phyloP scores from a whole-genome alignment of 805 yeast species.

The Wickerhamiella spandovensis region DNA sequence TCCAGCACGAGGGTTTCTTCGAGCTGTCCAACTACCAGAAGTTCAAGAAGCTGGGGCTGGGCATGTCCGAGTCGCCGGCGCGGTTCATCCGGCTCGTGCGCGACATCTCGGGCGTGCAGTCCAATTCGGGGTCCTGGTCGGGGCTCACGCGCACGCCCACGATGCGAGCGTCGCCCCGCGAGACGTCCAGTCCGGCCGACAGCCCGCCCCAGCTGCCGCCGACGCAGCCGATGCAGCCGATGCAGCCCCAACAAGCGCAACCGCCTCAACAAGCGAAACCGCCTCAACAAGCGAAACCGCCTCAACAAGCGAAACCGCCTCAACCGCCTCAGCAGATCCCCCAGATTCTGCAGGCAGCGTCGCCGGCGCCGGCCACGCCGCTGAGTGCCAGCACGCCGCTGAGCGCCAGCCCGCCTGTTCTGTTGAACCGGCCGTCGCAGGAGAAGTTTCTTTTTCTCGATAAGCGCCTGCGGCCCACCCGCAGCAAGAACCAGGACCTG shows the following conservation, averaged over 20 bases:
- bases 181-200: too few relatives aligned
- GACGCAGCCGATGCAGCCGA: too few relatives aligned
- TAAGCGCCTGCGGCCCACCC: conserved; percentile 23
- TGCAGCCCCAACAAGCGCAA: neutral
- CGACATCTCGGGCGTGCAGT: conserved; percentile 20
- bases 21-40: conserved; percentile 56
- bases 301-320: neutral
- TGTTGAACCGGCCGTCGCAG: conserved; percentile 2
- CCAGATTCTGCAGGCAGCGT: neutral
- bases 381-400: neutral
- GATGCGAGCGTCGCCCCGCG: neutral
- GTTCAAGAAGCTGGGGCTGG: conserved; percentile 32
- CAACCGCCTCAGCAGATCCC: neutral
- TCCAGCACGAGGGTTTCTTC: conserved; percentile 51
- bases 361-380: too few relatives aligned
- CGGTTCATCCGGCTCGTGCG: conserved; percentile 44
- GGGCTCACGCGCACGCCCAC: neutral
- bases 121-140: neutral
- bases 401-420: neutral
- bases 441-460: conserved; percentile 17
- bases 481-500: conserved; percentile 18
- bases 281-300: neutral
- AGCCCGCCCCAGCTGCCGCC: too few relatives aligned
- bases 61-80: conserved; percentile 34
- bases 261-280: neutral